These are phyloP conservation scores for Epichloe baconii DNA, from an alignment of 2,329 filamentous ascomycete genomes.

Conservation along the genomic window DNA sequence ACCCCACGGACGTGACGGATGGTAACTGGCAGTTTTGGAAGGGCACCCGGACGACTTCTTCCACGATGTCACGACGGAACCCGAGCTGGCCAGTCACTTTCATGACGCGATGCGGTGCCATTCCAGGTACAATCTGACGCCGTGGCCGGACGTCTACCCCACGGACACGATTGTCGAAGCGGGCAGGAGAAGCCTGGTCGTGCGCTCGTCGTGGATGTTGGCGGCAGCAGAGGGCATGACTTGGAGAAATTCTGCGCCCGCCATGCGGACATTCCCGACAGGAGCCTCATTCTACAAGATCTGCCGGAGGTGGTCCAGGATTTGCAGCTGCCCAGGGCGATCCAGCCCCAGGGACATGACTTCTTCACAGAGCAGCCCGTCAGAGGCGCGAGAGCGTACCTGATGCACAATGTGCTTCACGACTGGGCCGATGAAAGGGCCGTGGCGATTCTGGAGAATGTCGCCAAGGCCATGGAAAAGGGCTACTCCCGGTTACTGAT, in stretches of 20 bases:
- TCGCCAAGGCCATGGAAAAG: slow-evolving; percentile 13
- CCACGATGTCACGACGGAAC: slow-evolving; percentile 17
- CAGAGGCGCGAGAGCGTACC: slow-evolving; percentile 27
- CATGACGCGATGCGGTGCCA: slow-evolving; percentile 25
- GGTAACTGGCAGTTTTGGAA: slow-evolving; percentile 21
- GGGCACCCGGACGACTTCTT: slow-evolving; percentile 17
- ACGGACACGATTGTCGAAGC: slow-evolving; percentile 16
- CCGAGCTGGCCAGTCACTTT: slow-evolving; percentile 18
- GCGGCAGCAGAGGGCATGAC: slow-evolving; percentile 24
- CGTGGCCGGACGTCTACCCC: slow-evolving; percentile 24
- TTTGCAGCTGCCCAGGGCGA: slow-evolving; percentile 11
- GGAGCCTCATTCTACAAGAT: slow-evolving; percentile 22
- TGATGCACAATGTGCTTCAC: slow-evolving; percentile 35
- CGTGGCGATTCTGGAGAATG: slow-evolving; percentile 17
- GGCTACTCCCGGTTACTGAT: slow-evolving; percentile 25
- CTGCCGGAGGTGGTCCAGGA: slow-evolving; percentile 19
- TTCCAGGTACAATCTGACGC: slow-evolving; percentile 23
- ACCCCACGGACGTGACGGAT: slow-evolving; percentile 19
- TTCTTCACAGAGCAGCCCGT: slow-evolving; percentile 25
- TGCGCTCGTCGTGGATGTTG: slow-evolving; percentile 21
- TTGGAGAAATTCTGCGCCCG: slow-evolving; percentile 18
- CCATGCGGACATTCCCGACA: slow-evolving; percentile 14
- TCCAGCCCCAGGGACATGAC: slow-evolving; percentile 20
- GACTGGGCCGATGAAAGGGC: slow-evolving; percentile 32
- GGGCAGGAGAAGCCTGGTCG: slow-evolving; percentile 14